phyloP scores from a whole-genome alignment of 352 stramenopile species.

The Phytophthora pisi region DNA sequence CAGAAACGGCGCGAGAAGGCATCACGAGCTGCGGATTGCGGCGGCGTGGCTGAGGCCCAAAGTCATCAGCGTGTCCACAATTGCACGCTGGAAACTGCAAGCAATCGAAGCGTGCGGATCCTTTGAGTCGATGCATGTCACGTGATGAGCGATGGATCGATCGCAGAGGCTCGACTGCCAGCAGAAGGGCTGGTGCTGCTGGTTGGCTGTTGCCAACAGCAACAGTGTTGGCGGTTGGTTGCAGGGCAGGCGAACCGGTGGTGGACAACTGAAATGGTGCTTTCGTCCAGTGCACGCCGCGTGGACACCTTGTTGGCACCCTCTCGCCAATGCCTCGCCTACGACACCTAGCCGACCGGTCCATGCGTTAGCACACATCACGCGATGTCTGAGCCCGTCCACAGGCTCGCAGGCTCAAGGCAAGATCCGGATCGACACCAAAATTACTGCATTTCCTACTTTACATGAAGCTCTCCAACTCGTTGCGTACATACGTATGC shows the following conservation, averaged over 20 bases:
- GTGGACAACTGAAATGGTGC: neutral
- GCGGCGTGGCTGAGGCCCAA: neutral
- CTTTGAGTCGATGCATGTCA: neutral
- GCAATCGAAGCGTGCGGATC: neutral
- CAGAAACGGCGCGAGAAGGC: conserved; percentile 5
- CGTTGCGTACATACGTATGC: neutral
- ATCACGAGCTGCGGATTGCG: conserved; percentile 31
- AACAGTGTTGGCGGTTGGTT: too few relatives aligned
- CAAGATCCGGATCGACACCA: neutral
- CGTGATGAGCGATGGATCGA: neutral
- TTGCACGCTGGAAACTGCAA: neutral
- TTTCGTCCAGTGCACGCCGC: neutral
- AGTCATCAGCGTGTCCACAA: conserved; percentile 22
- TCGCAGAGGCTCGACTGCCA: too few relatives aligned
- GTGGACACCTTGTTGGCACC: conserved; percentile 8
- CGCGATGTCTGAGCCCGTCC: conserved; percentile 20
- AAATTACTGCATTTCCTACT: conserved; percentile 11
- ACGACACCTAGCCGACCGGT: neutral
- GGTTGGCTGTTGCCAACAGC: too few relatives aligned
- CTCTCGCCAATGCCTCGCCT: neutral
- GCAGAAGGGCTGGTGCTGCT: too few relatives aligned
- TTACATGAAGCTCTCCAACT: neutral
- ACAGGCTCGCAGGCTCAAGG: neutral
- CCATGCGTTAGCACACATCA: conserved; percentile 4
- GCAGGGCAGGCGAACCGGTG: too few relatives aligned